Evolutionary conservation across 108 stramenopile species (phyloP).

Genomic region (Pseudonitzschia delicatissima): DNA sequence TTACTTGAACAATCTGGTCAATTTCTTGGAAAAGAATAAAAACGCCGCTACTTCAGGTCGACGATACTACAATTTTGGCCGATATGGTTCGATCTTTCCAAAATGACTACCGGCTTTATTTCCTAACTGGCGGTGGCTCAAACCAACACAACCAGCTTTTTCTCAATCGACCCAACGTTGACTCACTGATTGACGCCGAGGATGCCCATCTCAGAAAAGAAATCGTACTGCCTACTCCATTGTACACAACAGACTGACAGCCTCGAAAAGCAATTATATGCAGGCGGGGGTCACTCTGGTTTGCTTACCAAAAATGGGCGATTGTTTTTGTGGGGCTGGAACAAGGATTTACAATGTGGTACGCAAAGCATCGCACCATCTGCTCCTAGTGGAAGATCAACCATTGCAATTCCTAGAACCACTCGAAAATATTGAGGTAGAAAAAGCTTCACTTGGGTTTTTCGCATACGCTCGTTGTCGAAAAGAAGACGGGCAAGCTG

Average conservation of each 20-base stretch:
- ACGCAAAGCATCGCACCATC: background rate
- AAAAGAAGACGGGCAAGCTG: conserved; percentile 53
- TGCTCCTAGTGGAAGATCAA: conserved; percentile 1
- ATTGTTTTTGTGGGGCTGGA: conserved; percentile 85
- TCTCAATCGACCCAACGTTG: conserved; percentile 27
- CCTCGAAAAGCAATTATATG: conserved; percentile 43
- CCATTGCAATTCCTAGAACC: conserved; percentile 27
- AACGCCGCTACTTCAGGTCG: conserved; percentile 11
- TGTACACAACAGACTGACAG: background rate
- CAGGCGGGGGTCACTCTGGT: conserved; percentile 80
- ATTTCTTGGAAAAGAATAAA: conserved; percentile 34
- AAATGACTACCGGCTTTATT: conserved; percentile 47
- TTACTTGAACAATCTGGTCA: conserved; percentile 56
- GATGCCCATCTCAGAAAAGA: conserved; percentile 63
- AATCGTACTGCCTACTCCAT: conserved; percentile 50
- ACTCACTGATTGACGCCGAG: conserved; percentile 33
- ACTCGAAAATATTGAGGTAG: conserved; percentile 49
- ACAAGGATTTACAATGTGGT: conserved; percentile 70
- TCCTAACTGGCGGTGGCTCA: conserved; percentile 72
- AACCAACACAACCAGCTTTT: conserved; percentile 82
- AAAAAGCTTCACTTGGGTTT: conserved; percentile 58
- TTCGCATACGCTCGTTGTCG: conserved; percentile 72
- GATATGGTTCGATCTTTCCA: conserved; percentile 55
- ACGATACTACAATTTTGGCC: conserved; percentile 50
- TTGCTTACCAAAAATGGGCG: conserved; percentile 58